Base-by-base conservation (phyloP, 495 filamentous ascomycete species). In the Xylaria longipes region DNA sequence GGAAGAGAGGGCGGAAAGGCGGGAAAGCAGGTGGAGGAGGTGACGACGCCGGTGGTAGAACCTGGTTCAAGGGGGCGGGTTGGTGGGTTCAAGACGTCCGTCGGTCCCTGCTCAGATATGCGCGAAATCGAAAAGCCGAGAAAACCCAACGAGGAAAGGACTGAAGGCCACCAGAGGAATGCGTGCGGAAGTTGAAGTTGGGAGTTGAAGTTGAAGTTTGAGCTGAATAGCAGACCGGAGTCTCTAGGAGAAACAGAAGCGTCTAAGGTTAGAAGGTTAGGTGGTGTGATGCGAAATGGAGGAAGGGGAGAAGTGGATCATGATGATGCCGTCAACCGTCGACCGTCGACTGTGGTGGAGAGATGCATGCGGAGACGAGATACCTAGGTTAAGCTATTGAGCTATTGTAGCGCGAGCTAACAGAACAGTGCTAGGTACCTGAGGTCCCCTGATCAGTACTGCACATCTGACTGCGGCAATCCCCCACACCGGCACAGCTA, bases 231-330 rank as follows among this genome's bases (percentile, higher is more conserved):
- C 11, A 41, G 68, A 41, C 33, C 33, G 8, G 33, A 39, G 43
- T 35, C 31, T 33, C 54, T 63, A 50, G 45, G 48, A 37, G 31
- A 70, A 39, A 45, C 31, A 31, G 37, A 54, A 48, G 29, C 58
- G 35, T 52, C 35, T 17, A 45, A 56, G 15, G 33, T 41, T 54
- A 56, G 68, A 45, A 56, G 15, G 33, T 41, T 54, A 56, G 68
- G 35, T 67, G 68, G 68, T 56, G 48, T 46, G 57, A 70, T 70
- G 11, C 56, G 56, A 61, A 61, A 61, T 39, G 48, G 57, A 69
- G 56, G 58, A 64, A 70, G 68, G 57, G 68, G 68, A 70, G 58
- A 64, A 64, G 35, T 64, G 58, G 46, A 64, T 70, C 62, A 64
- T 70, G 46, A 70, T 70, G 68, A 69, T 69, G 68, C 15, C 14